These are phyloP conservation scores for Plantago coronopus DNA, from an alignment of 305 asterid genomes.

Conservation along the genomic window DNA sequence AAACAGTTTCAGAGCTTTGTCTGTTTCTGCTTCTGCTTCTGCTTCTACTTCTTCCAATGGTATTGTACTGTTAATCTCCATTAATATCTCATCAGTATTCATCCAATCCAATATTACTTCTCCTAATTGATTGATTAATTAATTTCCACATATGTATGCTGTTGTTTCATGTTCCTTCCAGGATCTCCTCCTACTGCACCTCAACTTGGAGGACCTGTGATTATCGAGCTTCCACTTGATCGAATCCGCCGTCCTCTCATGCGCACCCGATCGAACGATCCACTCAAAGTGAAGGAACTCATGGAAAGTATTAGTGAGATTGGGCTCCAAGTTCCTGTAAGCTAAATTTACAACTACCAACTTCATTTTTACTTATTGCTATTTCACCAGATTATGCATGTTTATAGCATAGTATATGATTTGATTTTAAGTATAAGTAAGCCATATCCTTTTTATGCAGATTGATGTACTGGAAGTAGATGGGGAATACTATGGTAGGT, in stretches of 20 bases:
- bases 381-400: background rate
- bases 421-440: background rate
- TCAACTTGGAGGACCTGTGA: conserved; percentile 64
- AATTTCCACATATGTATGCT: background rate
- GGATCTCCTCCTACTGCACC: conserved; percentile 60
- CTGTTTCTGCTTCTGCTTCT: conserved; percentile 56
- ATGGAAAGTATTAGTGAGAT: conserved; percentile 75
- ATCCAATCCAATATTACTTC: background rate
- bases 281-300: conserved; percentile 67
- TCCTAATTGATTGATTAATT: no score
- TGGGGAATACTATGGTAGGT: conserved; percentile 70
- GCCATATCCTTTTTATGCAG: conserved; percentile 36
- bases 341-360: background rate
- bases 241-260: conserved; percentile 77
- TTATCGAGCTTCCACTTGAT: conserved; percentile 81
- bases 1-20: conserved; percentile 39
- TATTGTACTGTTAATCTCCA: conserved; percentile 12
- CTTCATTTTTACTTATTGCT: no score
- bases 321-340: conserved; percentile 97
- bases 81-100: background rate
- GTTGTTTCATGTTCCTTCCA: conserved; percentile 13
- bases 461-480: conserved; percentile 96
- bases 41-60: conserved; percentile 70
- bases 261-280: conserved; percentile 86
- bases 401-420: background rate